These are phyloP conservation scores for Podaxis rugospora DNA, from an alignment of 768 basidiomycete species.

Conservation along the genomic window DNA sequence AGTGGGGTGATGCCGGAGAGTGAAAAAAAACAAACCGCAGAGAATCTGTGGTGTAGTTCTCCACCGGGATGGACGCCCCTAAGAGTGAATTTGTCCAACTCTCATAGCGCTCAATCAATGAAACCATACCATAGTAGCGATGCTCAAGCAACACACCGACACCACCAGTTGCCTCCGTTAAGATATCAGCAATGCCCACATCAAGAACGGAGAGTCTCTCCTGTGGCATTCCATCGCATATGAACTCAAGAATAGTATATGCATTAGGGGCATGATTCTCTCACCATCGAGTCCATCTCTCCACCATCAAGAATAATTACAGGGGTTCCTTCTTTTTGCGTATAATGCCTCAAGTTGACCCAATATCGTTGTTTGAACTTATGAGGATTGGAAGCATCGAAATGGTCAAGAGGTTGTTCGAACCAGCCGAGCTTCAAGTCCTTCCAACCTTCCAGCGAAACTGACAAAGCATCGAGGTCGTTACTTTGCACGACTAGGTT, in stretches of 20 bases:
- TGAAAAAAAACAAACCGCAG: not conserved
- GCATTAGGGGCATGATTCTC: not conserved
- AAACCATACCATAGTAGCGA: conserved; percentile 71
- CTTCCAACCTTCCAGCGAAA: not conserved
- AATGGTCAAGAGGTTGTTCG: conserved; percentile 84
- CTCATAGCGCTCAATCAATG: not conserved
- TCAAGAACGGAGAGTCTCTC: conserved; percentile 56
- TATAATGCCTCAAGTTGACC: conserved; percentile 84
- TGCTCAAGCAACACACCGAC: conserved; percentile 88
- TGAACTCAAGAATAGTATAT: not conserved
- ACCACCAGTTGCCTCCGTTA: conserved; percentile 81
- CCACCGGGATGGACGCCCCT: not conserved
- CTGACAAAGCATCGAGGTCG: not conserved
- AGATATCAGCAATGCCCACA: conserved; percentile 81
- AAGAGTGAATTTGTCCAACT: not conserved
- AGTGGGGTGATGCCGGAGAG: not conserved
- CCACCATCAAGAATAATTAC: conserved; percentile 92
- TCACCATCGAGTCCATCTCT: conserved; percentile 42
- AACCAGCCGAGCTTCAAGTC: conserved; percentile 42
- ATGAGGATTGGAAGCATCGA: conserved; percentile 43
- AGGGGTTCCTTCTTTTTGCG: conserved; percentile 64
- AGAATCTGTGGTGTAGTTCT: not conserved
- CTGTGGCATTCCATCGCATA: conserved; percentile 19
- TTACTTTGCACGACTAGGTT: not conserved
- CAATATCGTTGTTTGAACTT: conserved; percentile 90